Conservation (phyloP, 495 filamentous ascomycete genomes). For the Penicillium manginii region DNA sequence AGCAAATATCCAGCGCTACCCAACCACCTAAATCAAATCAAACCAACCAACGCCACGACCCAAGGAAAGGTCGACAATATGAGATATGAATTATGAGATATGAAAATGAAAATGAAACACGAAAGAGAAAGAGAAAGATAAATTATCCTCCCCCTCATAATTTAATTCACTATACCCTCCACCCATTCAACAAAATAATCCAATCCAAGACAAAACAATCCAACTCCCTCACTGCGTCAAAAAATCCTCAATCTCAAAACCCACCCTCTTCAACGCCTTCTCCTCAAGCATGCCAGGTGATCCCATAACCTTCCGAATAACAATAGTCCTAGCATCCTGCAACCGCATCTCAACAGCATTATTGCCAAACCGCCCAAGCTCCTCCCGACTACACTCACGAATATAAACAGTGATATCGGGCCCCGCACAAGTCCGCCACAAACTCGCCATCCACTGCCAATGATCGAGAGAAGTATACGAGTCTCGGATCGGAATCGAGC, state of each 20-base stretch:
- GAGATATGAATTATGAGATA: background rate
- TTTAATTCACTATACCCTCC: no score
- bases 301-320: constrained; percentile 56
- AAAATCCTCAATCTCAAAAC: constrained; percentile 85
- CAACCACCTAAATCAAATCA: background rate
- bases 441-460: constrained; percentile 97
- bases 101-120: background rate
- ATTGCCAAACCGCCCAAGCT: constrained; percentile 44
- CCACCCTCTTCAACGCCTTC: constrained; percentile 68
- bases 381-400: constrained; percentile 48
- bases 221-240: constrained; percentile 41
- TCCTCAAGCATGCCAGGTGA: constrained; percentile 57
- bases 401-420: constrained; percentile 82
- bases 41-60: background rate
- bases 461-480: constrained; percentile 83
- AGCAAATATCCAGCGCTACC: background rate
- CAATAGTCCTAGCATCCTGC: constrained; percentile 56
- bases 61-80: background rate
- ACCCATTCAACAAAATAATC: no score
- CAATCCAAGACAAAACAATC: no score
- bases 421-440: constrained; percentile 87
- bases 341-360: constrained; percentile 56
- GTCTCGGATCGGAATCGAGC: constrained; percentile 72
- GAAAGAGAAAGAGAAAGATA: background rate
- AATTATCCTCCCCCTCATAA: background rate